Conservation (phyloP, 139 green algal genomes). For the Chlamydomonas sphaeroides region DNA sequence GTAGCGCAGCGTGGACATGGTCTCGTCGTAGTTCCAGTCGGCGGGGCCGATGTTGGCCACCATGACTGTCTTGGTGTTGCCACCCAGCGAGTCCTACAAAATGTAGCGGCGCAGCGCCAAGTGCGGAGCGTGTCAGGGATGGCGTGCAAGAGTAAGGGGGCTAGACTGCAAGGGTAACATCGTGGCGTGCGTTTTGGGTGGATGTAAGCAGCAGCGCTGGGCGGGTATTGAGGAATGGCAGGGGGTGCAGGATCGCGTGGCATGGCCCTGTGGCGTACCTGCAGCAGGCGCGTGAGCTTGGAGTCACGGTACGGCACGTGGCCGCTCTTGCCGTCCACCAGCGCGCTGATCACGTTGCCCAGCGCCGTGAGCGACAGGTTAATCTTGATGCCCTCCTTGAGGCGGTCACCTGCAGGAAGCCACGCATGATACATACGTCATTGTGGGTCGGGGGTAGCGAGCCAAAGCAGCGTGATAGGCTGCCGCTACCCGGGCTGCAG, state of each 20-base stretch:
- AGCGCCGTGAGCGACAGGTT: constrained; percentile 89
- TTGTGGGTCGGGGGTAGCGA: too few species aligned
- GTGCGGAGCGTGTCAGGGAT: too few species aligned
- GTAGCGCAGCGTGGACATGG: constrained; percentile 81
- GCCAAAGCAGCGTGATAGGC: too few species aligned
- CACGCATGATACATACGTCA: too few species aligned
- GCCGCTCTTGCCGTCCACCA: constrained; percentile 77
- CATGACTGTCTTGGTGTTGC: constrained; percentile 92
- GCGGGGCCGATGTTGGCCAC: constrained; percentile 84
- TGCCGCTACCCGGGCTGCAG: too few species aligned
- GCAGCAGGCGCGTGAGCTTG: constrained; percentile 91
- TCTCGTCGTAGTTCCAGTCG: constrained; percentile 90
- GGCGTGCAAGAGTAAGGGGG: too few species aligned
- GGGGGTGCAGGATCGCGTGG: too few species aligned
- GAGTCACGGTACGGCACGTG: constrained; percentile 87
- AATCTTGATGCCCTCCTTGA: constrained; percentile 89
- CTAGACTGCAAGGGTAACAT: too few species aligned
- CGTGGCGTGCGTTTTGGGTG: too few species aligned
- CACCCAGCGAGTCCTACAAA: constrained; percentile 80
- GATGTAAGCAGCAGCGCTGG: too few species aligned
- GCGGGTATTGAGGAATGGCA: too few species aligned
- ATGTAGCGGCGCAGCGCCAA: too few species aligned
- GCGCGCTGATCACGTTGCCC: constrained; percentile 84
- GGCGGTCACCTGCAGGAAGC: constrained; percentile 64
- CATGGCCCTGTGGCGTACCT: constrained; percentile 56